Conservation (phyloP, 176 grass and related monocot species). For the Tuctoria greenei region DNA sequence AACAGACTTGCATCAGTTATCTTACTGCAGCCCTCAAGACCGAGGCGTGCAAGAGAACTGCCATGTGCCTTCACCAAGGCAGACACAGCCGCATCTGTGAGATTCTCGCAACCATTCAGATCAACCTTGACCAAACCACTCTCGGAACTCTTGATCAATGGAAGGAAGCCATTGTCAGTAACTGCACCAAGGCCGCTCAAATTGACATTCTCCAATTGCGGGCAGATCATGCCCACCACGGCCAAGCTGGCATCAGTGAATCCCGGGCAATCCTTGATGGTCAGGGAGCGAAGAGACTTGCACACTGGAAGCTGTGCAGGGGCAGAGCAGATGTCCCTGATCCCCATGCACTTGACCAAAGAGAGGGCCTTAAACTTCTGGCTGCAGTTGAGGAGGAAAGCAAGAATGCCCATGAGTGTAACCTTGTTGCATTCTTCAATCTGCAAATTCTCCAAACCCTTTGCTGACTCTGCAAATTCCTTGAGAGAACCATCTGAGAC, state of each 20-base stretch:
- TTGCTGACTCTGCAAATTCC: slow-evolving; percentile 60
- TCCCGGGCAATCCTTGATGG: slow-evolving; percentile 73
- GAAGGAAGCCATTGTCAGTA: slow-evolving; percentile 70
- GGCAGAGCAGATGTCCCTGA: slow-evolving; percentile 70
- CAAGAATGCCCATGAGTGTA: slow-evolving; percentile 71
- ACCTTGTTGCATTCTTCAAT: slow-evolving; percentile 79
- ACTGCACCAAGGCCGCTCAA: slow-evolving; percentile 66
- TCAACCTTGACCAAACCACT: slow-evolving; percentile 73
- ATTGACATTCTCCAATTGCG: slow-evolving; percentile 74
- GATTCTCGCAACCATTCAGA: slow-evolving; percentile 67
- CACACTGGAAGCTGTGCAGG: slow-evolving; percentile 67
- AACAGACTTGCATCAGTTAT: slow-evolving; percentile 75
- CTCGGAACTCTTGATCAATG: slow-evolving; percentile 64
- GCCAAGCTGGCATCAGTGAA: slow-evolving; percentile 83
- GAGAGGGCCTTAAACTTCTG: slow-evolving; percentile 68
- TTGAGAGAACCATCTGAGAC: slow-evolving; percentile 72
- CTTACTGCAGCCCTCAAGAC: slow-evolving; percentile 87
- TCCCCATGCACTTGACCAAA: slow-evolving; percentile 76
- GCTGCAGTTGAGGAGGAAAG: slow-evolving; percentile 67
- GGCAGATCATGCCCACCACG: slow-evolving; percentile 78
- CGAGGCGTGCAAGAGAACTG: slow-evolving; percentile 61
- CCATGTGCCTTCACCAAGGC: slow-evolving; percentile 73
- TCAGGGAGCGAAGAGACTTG: slow-evolving; percentile 61
- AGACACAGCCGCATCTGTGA: slow-evolving; percentile 58
- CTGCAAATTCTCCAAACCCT: slow-evolving; percentile 57